Evolutionary conservation across 2,329 filamentous ascomycete species (phyloP), one percentile per base, ranked within the genome.

Genomic region (Fusarium vanettenii): DNA sequence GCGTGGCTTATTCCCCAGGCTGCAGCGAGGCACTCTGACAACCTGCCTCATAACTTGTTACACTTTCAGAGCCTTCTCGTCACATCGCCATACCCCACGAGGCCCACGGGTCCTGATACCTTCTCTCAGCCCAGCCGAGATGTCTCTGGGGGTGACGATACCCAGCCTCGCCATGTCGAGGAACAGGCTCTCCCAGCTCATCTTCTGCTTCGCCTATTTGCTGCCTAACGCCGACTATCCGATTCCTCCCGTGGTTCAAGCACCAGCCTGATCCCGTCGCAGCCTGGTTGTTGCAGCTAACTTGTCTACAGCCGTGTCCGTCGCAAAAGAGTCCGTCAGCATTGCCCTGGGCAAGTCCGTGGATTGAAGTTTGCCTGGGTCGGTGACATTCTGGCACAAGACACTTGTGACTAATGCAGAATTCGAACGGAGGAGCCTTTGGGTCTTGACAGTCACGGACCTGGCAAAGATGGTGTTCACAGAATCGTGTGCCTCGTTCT

Each of bases 401-500:
- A 41, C 75, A 77, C 55, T 70, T 70, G 66, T 78, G 78, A 52
- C 61, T 66, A 10, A 56, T 27, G 33, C 78, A 78, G 29, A 74
- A 67, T 37, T 75, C 74, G 13, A 73, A 77, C 22, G 64, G 66
- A 18, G 64, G 52, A 16, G 64, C 60, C 45, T 60, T 64, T 22
- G 69, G 18, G 29, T 72, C 69, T 25, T 37, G 63, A 45, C 80
- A 81, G 43, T 70, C 64, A 20, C 68, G 72, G 29, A 71, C 56
- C 18, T 71, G 72, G 68, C 80, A 81, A 60, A 78, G 48, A 56
- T 80, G 79, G 37, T 63, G 70, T 10, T 71, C 70, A 52, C 78
- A 80, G 52, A 61, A 67, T 48, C 56, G 43, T 20, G 41, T 61
- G 18, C 55, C 70, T 59, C 18, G 29, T 52, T 74, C 71, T 13